Evolutionary conservation across 2,329 filamentous ascomycete genomes (phyloP).

Genomic region (Cladosporium halotolerans): DNA sequence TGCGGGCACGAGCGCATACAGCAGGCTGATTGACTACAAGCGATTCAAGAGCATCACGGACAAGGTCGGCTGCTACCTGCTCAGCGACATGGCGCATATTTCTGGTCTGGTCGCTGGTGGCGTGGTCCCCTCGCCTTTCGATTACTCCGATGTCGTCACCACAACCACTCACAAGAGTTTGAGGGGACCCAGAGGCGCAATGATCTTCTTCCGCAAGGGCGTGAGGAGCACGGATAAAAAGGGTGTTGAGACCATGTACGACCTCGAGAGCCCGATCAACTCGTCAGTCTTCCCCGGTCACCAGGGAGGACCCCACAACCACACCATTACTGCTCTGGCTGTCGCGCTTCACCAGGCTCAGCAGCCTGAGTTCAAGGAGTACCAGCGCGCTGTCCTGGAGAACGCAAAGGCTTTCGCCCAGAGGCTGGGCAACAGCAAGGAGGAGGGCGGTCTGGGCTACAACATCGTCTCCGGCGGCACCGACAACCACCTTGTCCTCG

Average conservation of each 20-base stretch:
- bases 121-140: constrained; percentile 84
- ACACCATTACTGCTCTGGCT: constrained; percentile 92
- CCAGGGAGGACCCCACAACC: constrained; percentile 96
- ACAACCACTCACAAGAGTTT: constrained; percentile 98
- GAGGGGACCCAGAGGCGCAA: constrained; percentile 85
- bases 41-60: constrained; percentile 86
- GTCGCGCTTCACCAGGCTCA: constrained; percentile 94
- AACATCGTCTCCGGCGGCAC: constrained; percentile 89
- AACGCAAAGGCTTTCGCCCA: constrained; percentile 84
- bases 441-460: constrained; percentile 74
- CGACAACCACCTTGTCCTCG: constrained; percentile 91
- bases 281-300: constrained; percentile 95
- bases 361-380: constrained; percentile 80
- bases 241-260: constrained; percentile 79
- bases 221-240: constrained; percentile 77
- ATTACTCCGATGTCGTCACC: constrained; percentile 86
- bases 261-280: constrained; percentile 91
- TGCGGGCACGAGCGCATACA: constrained; percentile 92
- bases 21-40: constrained; percentile 89
- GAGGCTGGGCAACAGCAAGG: constrained; percentile 59
- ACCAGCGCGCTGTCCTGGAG: constrained; percentile 82
- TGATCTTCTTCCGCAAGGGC: constrained; percentile 98
- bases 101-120: constrained; percentile 89
- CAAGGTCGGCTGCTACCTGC: constrained; percentile 84
- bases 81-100: constrained; percentile 96